Conservation (phyloP, 495 filamentous ascomycete species). For the Aspergillus sclerotioniger region DNA sequence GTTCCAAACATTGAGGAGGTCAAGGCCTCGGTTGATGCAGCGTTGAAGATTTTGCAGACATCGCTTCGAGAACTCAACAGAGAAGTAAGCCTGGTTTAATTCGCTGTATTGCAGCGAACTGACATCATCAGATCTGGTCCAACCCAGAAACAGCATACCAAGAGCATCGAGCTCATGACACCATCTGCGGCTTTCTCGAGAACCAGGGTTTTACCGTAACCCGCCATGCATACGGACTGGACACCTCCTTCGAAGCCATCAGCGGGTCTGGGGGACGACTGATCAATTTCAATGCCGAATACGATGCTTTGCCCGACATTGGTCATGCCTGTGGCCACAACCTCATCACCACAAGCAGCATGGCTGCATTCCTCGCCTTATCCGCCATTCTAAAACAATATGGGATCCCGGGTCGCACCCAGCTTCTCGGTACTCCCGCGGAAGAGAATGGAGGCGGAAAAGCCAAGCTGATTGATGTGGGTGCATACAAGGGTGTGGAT, state of each 20-base stretch:
- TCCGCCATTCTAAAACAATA: conserved; percentile 47
- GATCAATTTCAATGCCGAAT: conserved; percentile 48
- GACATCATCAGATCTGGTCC: conserved; percentile 48
- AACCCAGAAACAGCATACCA: conserved; percentile 59
- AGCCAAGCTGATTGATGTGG: conserved; percentile 59
- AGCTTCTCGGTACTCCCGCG: conserved; percentile 67
- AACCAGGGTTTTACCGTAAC: conserved; percentile 56
- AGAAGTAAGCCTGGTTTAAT: conserved; percentile 10
- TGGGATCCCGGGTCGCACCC: conserved; percentile 52
- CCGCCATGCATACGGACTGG: conserved; percentile 44
- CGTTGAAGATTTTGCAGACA: conserved; percentile 22
- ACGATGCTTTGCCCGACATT: conserved; percentile 56
- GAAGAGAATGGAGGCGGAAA: conserved; percentile 74
- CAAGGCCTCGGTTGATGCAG: conserved; percentile 28
- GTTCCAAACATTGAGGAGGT: conserved; percentile 22
- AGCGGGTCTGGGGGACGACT: conserved; percentile 41
- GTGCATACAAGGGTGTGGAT: conserved; percentile 64
- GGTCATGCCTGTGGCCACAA: conserved; percentile 72
- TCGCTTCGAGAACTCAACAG: conserved; percentile 33
- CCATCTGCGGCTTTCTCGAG: conserved; percentile 55
- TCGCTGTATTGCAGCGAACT: neutral
- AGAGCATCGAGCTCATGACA: conserved; percentile 57
- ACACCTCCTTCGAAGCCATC: conserved; percentile 39
- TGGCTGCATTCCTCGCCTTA: conserved; percentile 59
- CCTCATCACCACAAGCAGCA: conserved; percentile 62